Evolutionary conservation across 2,329 filamentous ascomycete species (phyloP), one percentile per base, ranked within the genome.

Genomic region (Fusarium stilboides): DNA sequence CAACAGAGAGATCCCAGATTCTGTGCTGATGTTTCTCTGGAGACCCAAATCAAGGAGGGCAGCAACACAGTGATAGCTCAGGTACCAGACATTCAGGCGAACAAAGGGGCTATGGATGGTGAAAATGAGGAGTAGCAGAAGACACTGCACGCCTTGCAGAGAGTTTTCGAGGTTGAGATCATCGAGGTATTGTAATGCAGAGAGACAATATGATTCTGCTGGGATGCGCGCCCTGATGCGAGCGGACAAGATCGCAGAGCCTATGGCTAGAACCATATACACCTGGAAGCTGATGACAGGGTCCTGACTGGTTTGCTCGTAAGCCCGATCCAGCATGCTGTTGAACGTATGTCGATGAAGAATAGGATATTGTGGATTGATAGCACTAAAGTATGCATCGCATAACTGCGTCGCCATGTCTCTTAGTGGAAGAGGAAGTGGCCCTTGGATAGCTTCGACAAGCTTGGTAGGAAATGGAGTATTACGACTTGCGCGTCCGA

Each of bases 31-130:
- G 51, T 86, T 80, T 22, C 86, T 79, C 55, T 88, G 86, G 0
- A 87, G 73, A 0, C 85, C 86, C 2, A 87, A 69, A 44, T 87
- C 86, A 4, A 87, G 75, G 1, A 86, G 75, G 0, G 82, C 78
- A 2, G 85, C 85, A 12, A 87, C 77, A 39, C 85, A 87, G 62
- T 87, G 85, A 54, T 87, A 87, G 54, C 87, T 86, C 3, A 87
- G 74, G 54, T 85, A 85, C 86, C 86, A 88, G 1, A 85, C 77
- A 57, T 86, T 87, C 6, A 87, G 69, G 1, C 80, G 76, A 50
- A 84, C 81, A 2, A 79, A 82, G 0, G 85, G 82, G 61, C 81
- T 86, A 36, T 87, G 82, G 14, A 87, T 77, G 0, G 85, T 83
- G 52, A 86, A 87, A 0, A 87, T 78, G 28, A 84, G 74, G 3